Percentiles rank a stretch among this genome's conserved stretches.
phyloP scores from a whole-genome alignment of 495 filamentous ascomycete species.

The Hypoxylon perforatum region DNA sequence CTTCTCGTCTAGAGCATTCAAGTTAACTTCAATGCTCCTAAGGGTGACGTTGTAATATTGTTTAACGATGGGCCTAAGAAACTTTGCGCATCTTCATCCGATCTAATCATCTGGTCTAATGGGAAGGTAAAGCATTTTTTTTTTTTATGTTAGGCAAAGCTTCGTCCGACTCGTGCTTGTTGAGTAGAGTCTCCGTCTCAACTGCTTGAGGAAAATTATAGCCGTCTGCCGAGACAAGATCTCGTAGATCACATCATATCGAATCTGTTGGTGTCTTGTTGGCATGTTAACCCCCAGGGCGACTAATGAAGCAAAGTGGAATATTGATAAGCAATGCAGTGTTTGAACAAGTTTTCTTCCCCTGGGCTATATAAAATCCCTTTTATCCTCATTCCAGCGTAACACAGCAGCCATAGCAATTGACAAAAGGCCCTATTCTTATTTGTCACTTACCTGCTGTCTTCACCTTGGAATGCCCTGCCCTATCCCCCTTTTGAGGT shows the following conservation, averaged over 20 bases:
- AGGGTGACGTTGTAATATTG: no score
- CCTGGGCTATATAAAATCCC: slow-evolving; percentile 9
- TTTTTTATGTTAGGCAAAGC: no score
- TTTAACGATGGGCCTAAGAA: neutral
- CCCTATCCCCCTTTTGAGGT: neutral
- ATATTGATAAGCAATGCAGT: slow-evolving; percentile 32
- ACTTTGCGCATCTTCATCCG: neutral
- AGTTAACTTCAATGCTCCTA: neutral
- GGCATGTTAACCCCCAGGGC: neutral
- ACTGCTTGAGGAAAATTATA: neutral
- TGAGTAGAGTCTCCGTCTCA: neutral
- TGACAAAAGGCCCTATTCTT: neutral
- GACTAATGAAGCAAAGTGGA: slow-evolving; percentile 15
- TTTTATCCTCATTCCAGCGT: slow-evolving; percentile 15
- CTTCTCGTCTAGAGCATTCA: neutral
- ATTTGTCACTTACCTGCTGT: neutral
- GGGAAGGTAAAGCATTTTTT: no score
- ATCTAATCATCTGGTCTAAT: neutral
- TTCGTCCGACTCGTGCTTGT: neutral
- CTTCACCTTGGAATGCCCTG: slow-evolving; percentile 1
- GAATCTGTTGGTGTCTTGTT: slow-evolving; percentile 14
- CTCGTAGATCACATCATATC: slow-evolving; percentile 14
- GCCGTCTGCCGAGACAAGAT: slow-evolving; percentile 7
- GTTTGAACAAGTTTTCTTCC: slow-evolving; percentile 18
- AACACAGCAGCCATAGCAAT: neutral